phyloP scores from a whole-genome alignment of 176 grass and related monocot genomes.

The Rhipidocladum racemiflorum region DNA sequence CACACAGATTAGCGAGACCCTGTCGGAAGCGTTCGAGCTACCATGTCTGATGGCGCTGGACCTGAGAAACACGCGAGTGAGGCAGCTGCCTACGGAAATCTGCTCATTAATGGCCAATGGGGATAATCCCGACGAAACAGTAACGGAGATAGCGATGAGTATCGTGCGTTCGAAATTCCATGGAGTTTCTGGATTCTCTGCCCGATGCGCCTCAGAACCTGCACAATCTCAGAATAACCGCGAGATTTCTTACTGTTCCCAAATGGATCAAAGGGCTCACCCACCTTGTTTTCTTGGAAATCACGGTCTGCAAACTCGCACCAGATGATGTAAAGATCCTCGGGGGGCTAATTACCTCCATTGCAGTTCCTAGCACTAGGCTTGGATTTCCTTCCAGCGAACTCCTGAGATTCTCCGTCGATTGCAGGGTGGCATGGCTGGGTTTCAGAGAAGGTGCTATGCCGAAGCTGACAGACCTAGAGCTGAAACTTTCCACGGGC shows the following conservation, averaged over 20 bases:
- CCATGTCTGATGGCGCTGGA: too few relatives aligned
- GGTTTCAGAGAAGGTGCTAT: background rate
- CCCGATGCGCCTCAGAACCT: background rate
- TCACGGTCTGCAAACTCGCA: background rate
- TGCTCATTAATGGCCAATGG: too few relatives aligned
- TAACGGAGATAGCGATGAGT: too few relatives aligned
- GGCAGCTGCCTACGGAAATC: too few relatives aligned
- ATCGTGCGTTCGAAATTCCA: background rate
- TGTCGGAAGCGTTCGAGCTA: too few relatives aligned
- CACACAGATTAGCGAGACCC: too few relatives aligned
- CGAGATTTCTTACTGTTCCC: background rate
- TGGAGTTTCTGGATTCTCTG: background rate
- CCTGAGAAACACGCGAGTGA: too few relatives aligned
- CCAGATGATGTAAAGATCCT: background rate
- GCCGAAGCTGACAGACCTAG: background rate
- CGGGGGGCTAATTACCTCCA: background rate
- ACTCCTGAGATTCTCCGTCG: background rate
- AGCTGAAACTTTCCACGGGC: background rate
- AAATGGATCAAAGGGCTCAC: background rate
- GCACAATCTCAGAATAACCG: background rate
- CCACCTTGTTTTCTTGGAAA: background rate
- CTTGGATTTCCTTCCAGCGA: background rate
- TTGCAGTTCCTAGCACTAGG: background rate
- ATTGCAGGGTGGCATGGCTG: background rate
- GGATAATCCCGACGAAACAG: too few relatives aligned